Evolutionary conservation across 2,329 filamentous ascomycete species (phyloP).

Genomic region (Geosmithia flava): DNA sequence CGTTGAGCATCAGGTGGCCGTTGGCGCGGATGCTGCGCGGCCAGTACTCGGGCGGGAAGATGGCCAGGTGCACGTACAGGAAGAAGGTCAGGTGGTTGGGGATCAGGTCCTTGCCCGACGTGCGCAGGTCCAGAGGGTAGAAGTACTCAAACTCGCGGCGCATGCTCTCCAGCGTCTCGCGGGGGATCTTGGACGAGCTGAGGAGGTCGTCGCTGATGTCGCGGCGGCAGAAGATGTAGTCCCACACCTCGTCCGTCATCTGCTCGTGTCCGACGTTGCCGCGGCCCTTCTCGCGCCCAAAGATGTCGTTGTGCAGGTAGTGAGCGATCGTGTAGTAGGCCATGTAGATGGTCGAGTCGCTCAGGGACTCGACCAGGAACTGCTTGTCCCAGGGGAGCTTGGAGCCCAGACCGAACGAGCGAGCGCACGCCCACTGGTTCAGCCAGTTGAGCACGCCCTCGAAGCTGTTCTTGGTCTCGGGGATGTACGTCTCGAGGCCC

Average conservation of each 20-base stretch:
- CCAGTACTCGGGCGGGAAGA: conserved; percentile 85
- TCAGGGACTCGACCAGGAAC: conserved; percentile 86
- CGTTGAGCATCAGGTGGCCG: conserved; percentile 87
- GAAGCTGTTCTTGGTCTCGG: conserved; percentile 68
- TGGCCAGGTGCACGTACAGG: conserved; percentile 83
- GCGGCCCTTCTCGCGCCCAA: conserved; percentile 59
- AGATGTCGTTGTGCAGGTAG: conserved; percentile 72
- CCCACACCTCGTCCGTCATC: conserved; percentile 93
- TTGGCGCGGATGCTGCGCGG: conserved; percentile 77
- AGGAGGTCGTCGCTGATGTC: conserved; percentile 56
- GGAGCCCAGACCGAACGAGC: conserved; percentile 84
- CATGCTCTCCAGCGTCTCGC: conserved; percentile 65
- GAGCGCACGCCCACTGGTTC: conserved; percentile 87
- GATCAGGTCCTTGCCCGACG: conserved; percentile 86
- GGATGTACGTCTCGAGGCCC: conserved; percentile 67
- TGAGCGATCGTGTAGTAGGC: conserved; percentile 60
- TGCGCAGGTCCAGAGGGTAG: conserved; percentile 82
- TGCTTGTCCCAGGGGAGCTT: conserved; percentile 88
- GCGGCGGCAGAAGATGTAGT: conserved; percentile 78
- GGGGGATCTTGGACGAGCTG: conserved; percentile 55
- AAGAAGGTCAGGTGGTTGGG: conserved; percentile 93
- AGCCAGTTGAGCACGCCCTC: conserved; percentile 84
- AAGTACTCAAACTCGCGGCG: conserved; percentile 92
- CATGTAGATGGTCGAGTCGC: conserved; percentile 89
- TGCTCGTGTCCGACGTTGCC: conserved; percentile 66